These are phyloP conservation scores for Penicillium riverlandense DNA, from an alignment of 495 filamentous ascomycete species.

Conservation along the genomic window DNA sequence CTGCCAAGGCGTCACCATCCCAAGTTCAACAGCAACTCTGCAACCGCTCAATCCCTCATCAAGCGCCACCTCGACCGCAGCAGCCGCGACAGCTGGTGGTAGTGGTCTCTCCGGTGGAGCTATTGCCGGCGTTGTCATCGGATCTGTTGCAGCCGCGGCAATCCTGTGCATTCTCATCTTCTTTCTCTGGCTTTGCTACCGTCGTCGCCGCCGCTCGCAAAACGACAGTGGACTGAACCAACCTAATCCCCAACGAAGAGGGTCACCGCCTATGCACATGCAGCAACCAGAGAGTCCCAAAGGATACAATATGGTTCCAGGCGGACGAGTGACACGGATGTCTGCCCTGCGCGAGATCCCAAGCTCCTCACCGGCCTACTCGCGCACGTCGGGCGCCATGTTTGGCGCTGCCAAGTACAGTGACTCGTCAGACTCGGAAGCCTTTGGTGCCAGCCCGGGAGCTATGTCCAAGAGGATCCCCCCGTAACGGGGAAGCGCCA, in stretches of 20 bases:
- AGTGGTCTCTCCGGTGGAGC: slow-evolving; percentile 67
- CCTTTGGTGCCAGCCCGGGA: slow-evolving; percentile 69
- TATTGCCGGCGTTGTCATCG: slow-evolving; percentile 88
- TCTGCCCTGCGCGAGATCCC: slow-evolving; percentile 76
- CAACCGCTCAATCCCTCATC: slow-evolving; percentile 53
- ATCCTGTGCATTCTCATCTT: slow-evolving; percentile 57
- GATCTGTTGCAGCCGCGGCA: slow-evolving; percentile 64
- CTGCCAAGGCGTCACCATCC: slow-evolving; percentile 69
- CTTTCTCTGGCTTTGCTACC: slow-evolving; percentile 51
- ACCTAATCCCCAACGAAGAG: slow-evolving; percentile 67
- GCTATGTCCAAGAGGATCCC: slow-evolving; percentile 55
- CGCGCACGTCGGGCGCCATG: slow-evolving; percentile 32
- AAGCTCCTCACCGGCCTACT: slow-evolving; percentile 50
- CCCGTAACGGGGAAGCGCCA: slow-evolving; percentile 67
- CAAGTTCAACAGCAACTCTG: slow-evolving; percentile 57
- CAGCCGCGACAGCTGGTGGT: slow-evolving; percentile 9
- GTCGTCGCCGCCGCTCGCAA: slow-evolving; percentile 52
- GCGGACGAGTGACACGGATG: slow-evolving; percentile 91
- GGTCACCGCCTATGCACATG: slow-evolving; percentile 51
- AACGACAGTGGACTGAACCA: slow-evolving; percentile 73
- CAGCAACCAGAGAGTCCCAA: slow-evolving; percentile 41
- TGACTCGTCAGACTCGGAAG: slow-evolving; percentile 75
- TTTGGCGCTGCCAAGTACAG: slow-evolving; percentile 48
- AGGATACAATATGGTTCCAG: slow-evolving; percentile 69
- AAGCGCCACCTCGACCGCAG: slow-evolving; percentile 36